Evolutionary conservation across 2,329 filamentous ascomycete genomes (phyloP), one percentile per base, ranked within the genome.

Genomic region (Cryphonectria naterciae): DNA sequence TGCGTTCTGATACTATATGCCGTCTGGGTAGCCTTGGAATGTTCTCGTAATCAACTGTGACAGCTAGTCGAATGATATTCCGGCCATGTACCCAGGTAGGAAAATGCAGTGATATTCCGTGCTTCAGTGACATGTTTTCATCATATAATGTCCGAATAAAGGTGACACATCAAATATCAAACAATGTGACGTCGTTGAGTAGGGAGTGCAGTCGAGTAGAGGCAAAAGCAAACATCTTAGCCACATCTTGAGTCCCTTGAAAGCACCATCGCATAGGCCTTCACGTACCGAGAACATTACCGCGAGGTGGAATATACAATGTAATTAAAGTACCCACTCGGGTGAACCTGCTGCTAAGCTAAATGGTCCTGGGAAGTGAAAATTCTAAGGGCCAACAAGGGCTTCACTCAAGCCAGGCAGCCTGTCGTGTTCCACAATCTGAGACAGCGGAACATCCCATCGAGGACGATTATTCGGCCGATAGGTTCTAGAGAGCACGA

Each of bases 391-490:
- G n/a, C 25, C 52, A 32, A 3, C 52, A 56, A 17, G 52, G 52
- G 52, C 52, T 28, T 56, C 13, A 15, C 52, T 2, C 43, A 46
- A 46, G 43, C 43, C 17, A 46, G 43, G 52, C 52, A 32, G 25
- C 25, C 25, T 58, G 13, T 56, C 19, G 54, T 61, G 58, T 61
- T 61, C 58, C 58, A 61, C 32, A 61, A 25, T 61, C 32, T 61
- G 58, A 61, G 58, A 61, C 58, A 61, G 7, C 58, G 58, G 58
- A 22, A 61, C 19, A 61, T n/a, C 58, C 58, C 28, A 22, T 15
- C 28, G 54, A 58, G 25, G 13, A 35, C 54, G 11, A 32, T 56
- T 17, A 28, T 32, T 56, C 25, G n/a, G 52, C n/a, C 52, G 54
- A 58, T 19, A 58, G 4, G 54, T 2, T 8, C 13, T 7, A 8